Evolutionary conservation across 257 asterid species (phyloP).

Genomic region (Gentiana dahurica): DNA sequence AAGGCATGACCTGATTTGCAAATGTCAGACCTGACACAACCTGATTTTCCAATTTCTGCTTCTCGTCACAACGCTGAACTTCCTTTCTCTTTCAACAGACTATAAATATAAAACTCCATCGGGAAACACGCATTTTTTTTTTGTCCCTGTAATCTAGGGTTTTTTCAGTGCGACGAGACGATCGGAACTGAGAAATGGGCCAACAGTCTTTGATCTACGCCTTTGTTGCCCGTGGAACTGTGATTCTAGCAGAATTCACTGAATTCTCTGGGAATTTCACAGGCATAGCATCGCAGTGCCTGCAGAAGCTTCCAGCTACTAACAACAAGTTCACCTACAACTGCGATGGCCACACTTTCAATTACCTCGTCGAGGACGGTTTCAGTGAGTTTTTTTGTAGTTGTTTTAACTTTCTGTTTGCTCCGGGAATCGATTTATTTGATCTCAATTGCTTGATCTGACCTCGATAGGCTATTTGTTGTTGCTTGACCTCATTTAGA

Average conservation of each 20-base stretch:
- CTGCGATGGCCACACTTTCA: slow-evolving; percentile 94
- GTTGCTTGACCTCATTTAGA: no score
- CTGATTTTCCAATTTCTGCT: no score
- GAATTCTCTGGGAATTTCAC: slow-evolving; percentile 93
- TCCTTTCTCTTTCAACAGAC: not conserved
- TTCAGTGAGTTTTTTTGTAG: slow-evolving; percentile 40
- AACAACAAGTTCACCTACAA: slow-evolving; percentile 92
- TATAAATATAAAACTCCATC: not conserved
- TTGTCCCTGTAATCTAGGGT: slow-evolving; percentile 5
- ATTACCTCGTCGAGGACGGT: slow-evolving; percentile 84
- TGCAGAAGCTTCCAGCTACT: slow-evolving; percentile 83
- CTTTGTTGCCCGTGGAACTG: slow-evolving; percentile 89
- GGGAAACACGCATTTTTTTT: not conserved
- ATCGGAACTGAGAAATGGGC: slow-evolving; percentile 42
- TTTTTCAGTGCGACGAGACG: slow-evolving; percentile 4
- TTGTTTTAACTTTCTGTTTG: not conserved
- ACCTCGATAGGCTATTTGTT: not conserved
- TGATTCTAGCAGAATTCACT: slow-evolving; percentile 72
- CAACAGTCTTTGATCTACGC: slow-evolving; percentile 98
- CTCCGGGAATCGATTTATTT: not conserved
- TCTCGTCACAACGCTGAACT: no score
- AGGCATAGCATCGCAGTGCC: slow-evolving; percentile 90
- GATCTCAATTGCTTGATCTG: not conserved
- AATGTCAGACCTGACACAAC: no score
- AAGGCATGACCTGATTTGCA: no score